phyloP scores from a whole-genome alignment of 78 protist genomes.

The Dictyostelium intermedium region DNA sequence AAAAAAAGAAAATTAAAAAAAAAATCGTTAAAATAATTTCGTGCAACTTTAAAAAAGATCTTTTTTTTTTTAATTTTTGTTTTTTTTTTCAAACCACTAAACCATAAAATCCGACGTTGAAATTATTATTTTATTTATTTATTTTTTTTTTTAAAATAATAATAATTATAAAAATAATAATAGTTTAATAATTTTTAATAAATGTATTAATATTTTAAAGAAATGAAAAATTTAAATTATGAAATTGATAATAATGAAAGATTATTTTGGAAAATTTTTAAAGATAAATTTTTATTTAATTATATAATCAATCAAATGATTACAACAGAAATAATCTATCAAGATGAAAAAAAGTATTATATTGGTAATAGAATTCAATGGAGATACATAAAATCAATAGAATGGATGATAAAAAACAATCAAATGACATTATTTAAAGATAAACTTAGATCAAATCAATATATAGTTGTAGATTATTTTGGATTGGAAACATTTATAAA shows the following conservation, averaged over 20 bases:
- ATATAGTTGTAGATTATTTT: background rate
- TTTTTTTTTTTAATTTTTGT: too few species aligned
- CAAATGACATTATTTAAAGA: background rate
- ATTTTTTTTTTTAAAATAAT: too few species aligned
- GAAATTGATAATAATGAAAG: background rate
- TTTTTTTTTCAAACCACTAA: background rate
- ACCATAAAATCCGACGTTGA: too few species aligned
- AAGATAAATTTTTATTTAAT: background rate
- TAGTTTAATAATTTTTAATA: too few species aligned
- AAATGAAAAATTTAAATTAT: background rate
- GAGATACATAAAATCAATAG: background rate
- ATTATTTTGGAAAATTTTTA: background rate
- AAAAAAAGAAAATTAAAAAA: too few species aligned
- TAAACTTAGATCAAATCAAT: background rate
- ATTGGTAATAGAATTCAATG: constrained; percentile 13
- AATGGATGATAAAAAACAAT: constrained; percentile 2
- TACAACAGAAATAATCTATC: background rate
- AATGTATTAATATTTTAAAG: too few species aligned
- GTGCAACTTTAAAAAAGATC: too few species aligned
- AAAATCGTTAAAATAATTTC: too few species aligned
- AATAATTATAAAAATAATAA: too few species aligned
- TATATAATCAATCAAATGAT: background rate
- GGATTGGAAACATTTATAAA: background rate
- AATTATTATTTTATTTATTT: too few species aligned
- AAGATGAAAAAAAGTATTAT: background rate